Conservation (phyloP, 2,329 filamentous ascomycete species). For the Nothopassalora personata region DNA sequence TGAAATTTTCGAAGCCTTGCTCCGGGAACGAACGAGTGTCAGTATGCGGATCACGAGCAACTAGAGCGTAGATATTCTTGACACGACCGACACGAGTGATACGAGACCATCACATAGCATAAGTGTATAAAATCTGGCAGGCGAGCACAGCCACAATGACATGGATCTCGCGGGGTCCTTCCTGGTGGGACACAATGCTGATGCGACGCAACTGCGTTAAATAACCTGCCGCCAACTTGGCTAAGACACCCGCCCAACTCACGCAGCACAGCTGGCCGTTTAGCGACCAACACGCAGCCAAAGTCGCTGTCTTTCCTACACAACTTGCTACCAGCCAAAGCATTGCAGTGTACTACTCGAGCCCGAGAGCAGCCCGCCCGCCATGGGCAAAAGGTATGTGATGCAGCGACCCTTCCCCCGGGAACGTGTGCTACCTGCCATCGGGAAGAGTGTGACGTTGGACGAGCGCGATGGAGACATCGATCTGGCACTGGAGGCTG, state of each 20-base stretch:
- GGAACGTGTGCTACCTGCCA: conserved; percentile 3
- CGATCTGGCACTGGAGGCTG: background rate
- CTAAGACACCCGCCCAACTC: background rate
- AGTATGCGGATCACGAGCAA: no score
- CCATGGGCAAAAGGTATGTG: conserved; percentile 30
- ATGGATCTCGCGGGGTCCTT: background rate
- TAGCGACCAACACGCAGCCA: background rate
- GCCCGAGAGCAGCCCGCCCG: conserved; percentile 13
- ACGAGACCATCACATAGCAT: background rate
- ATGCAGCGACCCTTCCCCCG: conserved; percentile 6
- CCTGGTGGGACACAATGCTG: background rate
- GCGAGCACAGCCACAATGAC: background rate
- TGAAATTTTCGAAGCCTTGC: no score
- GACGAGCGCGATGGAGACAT: background rate
- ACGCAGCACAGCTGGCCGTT: background rate
- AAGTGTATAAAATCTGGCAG: background rate
- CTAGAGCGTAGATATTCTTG: background rate
- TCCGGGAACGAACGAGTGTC: no score
- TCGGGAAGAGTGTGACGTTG: conserved; percentile 13
- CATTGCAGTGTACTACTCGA: background rate
- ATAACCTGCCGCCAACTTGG: background rate
- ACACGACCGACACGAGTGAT: background rate
- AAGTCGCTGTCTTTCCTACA: no score
- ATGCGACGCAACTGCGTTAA: background rate
- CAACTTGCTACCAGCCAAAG: background rate